A percentile compares a stretch with the other conserved stretches of the same genome.
These are phyloP conservation scores for Sclerotinia subarctica DNA, from an alignment of 2,329 filamentous ascomycete genomes.

Conservation along the genomic window DNA sequence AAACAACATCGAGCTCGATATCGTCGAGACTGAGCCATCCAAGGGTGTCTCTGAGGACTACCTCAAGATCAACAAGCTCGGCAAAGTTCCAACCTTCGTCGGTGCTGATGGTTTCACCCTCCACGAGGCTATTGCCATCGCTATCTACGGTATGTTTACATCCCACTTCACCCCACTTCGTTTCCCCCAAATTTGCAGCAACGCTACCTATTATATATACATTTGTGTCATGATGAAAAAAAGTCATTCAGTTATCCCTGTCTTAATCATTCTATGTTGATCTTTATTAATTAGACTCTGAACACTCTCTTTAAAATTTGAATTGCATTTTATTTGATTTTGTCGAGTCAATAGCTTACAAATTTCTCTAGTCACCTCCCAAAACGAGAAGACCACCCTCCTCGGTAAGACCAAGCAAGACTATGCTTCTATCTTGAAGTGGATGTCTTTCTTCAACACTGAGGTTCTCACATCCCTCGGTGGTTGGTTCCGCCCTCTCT, in stretches of 20 bases:
- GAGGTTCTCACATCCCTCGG: conserved; percentile 74
- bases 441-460: conserved; percentile 94
- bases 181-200: conserved; percentile 21
- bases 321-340: conserved; percentile 22
- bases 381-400: conserved; percentile 99
- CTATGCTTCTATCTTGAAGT: conserved; percentile 92
- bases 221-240: conserved; percentile 42
- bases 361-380: conserved; percentile 74
- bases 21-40: conserved; percentile 66
- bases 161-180: conserved; percentile 9
- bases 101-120: conserved; percentile 88
- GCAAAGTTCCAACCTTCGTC: conserved; percentile 90
- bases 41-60: conserved; percentile 71
- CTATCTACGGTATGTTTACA: conserved; percentile 84
- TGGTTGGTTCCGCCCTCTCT: conserved; percentile 81
- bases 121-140: conserved; percentile 88
- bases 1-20: conserved; percentile 89
- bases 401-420: conserved; percentile 99
- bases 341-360: conserved; percentile 27
- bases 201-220: conserved; percentile 3
- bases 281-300: conserved; percentile 72
- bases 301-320: conserved; percentile 44
- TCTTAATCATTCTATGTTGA: conserved; percentile 90
- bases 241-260: conserved; percentile 95
- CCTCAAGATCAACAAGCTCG: conserved; percentile 78